phyloP scores from a whole-genome alignment of 2,329 filamentous ascomycete genomes.

The Diplodia mutila region DNA sequence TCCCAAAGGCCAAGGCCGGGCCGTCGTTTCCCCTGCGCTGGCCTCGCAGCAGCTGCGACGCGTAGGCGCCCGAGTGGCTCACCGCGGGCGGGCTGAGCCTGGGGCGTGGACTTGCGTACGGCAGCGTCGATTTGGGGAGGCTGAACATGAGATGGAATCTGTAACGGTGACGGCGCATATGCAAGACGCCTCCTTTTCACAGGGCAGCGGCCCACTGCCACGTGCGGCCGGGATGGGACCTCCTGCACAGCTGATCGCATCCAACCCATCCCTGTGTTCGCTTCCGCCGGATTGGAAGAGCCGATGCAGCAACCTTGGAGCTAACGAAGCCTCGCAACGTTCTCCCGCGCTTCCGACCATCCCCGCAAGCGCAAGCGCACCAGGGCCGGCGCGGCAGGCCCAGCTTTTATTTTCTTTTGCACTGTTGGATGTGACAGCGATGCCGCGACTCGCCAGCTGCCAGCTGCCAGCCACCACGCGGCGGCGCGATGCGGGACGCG shows the following conservation, averaged over 20 bases:
- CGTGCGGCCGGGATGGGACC: slow-evolving; percentile 40
- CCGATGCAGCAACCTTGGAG: slow-evolving; percentile 36
- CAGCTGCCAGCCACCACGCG: slow-evolving; percentile 14
- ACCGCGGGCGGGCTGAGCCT: not conserved
- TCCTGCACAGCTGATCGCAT: slow-evolving; percentile 35
- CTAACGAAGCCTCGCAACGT: slow-evolving; percentile 34
- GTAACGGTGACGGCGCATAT: slow-evolving; percentile 26
- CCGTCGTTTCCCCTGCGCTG: slow-evolving; percentile 13
- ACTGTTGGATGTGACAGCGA: not conserved
- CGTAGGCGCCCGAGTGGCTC: slow-evolving; percentile 9
- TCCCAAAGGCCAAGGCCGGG: slow-evolving; percentile 9
- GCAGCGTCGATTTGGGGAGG: slow-evolving; percentile 17
- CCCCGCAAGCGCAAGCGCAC: slow-evolving; percentile 43
- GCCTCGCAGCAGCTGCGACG: slow-evolving; percentile 6
- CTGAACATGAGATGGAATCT: slow-evolving; percentile 24
- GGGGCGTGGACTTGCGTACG: not conserved
- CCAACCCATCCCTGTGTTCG: slow-evolving; percentile 38
- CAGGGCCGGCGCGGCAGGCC: not conserved
- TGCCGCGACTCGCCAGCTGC: not conserved
- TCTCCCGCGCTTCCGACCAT: slow-evolving; percentile 41
- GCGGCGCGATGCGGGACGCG: not conserved
- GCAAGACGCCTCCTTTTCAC: slow-evolving; percentile 27
- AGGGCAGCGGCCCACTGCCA: slow-evolving; percentile 31
- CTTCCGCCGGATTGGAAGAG: slow-evolving; percentile 41
- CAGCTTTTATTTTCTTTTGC: not conserved